Conservation (phyloP, 2,329 filamentous ascomycete genomes). For the Colletotrichum sp. region DNA sequence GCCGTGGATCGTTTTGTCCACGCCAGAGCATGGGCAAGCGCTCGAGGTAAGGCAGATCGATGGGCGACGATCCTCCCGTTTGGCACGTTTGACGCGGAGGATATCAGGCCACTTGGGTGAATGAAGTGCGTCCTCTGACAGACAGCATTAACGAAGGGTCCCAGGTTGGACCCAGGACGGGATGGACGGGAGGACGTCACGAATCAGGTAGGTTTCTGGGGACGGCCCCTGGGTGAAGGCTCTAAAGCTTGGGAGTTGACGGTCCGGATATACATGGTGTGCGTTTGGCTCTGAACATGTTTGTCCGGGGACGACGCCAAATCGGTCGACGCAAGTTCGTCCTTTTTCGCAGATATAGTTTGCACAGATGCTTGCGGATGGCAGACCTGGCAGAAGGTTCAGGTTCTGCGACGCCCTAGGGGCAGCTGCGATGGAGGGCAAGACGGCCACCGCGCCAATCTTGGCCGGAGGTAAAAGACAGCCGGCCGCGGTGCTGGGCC, state of each 20-base stretch:
- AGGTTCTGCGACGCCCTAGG: neutral
- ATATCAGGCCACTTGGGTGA: neutral
- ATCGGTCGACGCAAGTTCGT: neutral
- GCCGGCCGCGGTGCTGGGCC: neutral
- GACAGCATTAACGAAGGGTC: neutral
- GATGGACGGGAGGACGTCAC: neutral
- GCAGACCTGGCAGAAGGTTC: neutral
- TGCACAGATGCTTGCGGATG: neutral
- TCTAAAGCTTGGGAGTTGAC: neutral
- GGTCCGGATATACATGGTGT: neutral
- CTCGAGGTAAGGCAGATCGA: neutral
- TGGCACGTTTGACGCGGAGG: neutral
- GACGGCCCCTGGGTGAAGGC: neutral
- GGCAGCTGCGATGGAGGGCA: neutral
- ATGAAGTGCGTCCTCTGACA: neutral
- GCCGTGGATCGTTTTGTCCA: neutral
- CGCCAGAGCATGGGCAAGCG: neutral
- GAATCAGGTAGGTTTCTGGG: conserved; percentile 6
- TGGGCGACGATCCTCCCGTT: neutral
- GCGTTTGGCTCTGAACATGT: neutral
- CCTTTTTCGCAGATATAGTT: neutral
- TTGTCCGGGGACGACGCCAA: neutral
- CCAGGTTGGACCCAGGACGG: neutral
- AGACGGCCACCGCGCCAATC: neutral
- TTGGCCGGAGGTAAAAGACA: neutral